Conservation (phyloP, 371 early-diverging fungal genomes). For the Mortierella sp. region DNA sequence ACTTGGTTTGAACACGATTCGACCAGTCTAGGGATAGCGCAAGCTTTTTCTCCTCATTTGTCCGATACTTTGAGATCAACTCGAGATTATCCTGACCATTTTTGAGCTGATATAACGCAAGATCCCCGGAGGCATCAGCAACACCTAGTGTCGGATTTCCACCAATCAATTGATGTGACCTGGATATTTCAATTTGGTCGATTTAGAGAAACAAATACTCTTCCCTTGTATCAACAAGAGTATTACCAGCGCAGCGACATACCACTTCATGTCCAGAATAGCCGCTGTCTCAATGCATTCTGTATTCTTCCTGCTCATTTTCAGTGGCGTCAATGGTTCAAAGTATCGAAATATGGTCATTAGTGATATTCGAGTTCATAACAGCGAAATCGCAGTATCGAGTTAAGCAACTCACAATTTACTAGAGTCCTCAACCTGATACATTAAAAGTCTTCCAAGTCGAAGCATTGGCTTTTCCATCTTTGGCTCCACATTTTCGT, state of each 20-base stretch:
- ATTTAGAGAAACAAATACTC: background rate
- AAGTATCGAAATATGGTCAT: background rate
- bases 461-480: conserved; percentile 49
- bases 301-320: conserved; percentile 43
- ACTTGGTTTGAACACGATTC: conserved; percentile 64
- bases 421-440: conserved; percentile 27
- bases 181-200: background rate
- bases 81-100: conserved; percentile 33
- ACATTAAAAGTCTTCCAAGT: conserved; percentile 60
- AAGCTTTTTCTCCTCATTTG: conserved; percentile 64
- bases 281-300: conserved; percentile 76
- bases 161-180: conserved; percentile 63
- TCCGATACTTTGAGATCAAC: conserved; percentile 50
- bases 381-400: background rate
- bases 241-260: background rate
- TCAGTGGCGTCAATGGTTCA: background rate
- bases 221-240: background rate
- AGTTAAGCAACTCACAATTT: conserved; percentile 27
- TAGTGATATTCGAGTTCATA: background rate
- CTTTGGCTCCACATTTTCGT: conserved; percentile 25
- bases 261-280: conserved; percentile 91
- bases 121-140: conserved; percentile 74
- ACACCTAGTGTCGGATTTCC: conserved; percentile 66
- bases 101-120: conserved; percentile 63
- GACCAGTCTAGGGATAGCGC: conserved; percentile 95